phyloP scores from a whole-genome alignment of 257 asterid species.

The Echium plantagineum region DNA sequence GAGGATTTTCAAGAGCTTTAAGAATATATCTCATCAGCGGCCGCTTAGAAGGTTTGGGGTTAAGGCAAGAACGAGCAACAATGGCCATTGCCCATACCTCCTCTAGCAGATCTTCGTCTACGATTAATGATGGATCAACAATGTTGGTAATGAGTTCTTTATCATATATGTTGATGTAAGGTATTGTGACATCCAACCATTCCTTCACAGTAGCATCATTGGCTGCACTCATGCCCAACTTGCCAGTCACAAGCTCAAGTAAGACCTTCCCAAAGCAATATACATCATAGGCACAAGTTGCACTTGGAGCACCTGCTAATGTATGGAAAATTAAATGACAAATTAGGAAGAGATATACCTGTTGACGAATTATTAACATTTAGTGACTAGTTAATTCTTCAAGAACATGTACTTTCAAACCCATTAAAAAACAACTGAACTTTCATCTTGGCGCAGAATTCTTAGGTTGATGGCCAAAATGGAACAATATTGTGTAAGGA shows the following conservation, averaged over 20 bases:
- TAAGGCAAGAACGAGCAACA: constrained; percentile 58
- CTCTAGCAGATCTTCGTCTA: constrained; percentile 58
- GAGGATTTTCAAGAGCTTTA: constrained; percentile 61
- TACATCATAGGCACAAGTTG: constrained; percentile 44
- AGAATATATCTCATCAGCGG: constrained; percentile 54
- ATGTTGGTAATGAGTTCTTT: constrained; percentile 36
- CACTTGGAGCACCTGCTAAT: constrained; percentile 30
- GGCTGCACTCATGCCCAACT: constrained; percentile 33
- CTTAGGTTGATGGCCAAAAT: no score
- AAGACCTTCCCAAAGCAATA: constrained; percentile 61
- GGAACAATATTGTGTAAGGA: no score
- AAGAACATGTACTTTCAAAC: no score
- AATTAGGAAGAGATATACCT: background rate
- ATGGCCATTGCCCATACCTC: constrained; percentile 68
- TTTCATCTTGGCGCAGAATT: no score
- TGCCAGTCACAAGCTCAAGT: constrained; percentile 63
- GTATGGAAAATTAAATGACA: background rate
- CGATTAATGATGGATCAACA: constrained; percentile 43
- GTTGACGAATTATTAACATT: background rate
- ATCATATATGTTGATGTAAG: constrained; percentile 32
- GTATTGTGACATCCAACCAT: constrained; percentile 39
- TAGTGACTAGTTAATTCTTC: background rate
- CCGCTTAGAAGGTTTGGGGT: constrained; percentile 46
- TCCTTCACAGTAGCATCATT: constrained; percentile 26
- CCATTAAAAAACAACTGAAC: no score